Conservation (phyloP, 257 asterid genomes). For the Fraxinus americana region DNA sequence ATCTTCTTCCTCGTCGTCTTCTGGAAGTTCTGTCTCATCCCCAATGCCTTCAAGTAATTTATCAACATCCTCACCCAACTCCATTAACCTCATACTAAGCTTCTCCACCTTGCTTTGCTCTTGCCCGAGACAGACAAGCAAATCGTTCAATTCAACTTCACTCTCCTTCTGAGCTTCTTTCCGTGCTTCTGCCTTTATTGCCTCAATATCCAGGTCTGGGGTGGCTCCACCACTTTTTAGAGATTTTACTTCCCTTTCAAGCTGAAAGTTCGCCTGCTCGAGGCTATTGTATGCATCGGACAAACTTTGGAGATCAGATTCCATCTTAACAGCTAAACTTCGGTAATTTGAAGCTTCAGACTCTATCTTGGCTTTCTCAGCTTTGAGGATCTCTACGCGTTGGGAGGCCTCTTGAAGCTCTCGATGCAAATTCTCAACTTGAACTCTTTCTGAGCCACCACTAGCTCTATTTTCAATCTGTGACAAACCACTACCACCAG, state of each 20-base stretch:
- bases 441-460: slow-evolving; percentile 69
- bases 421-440: slow-evolving; percentile 63
- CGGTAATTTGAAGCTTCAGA: slow-evolving; percentile 57
- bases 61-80: slow-evolving; percentile 2
- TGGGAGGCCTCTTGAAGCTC: slow-evolving; percentile 72
- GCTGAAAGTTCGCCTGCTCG: slow-evolving; percentile 77
- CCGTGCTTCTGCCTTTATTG: slow-evolving; percentile 73
- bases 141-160: slow-evolving; percentile 79
- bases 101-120: slow-evolving; percentile 94
- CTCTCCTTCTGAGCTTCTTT: slow-evolving; percentile 92
- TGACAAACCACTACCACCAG: slow-evolving; percentile 59
- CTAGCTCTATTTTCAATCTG: slow-evolving; percentile 51
- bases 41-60: slow-evolving; percentile 3
- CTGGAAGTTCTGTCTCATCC: neutral
- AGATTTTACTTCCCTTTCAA: slow-evolving; percentile 69
- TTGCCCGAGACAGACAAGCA: slow-evolving; percentile 95
- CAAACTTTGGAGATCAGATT: slow-evolving; percentile 83
- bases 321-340: slow-evolving; percentile 58
- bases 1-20: slow-evolving; percentile 28
- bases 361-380: slow-evolving; percentile 66
- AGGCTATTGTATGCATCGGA: slow-evolving; percentile 94
- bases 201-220: slow-evolving; percentile 58
- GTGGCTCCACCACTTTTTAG: slow-evolving; percentile 55
- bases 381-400: slow-evolving; percentile 65
- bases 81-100: slow-evolving; percentile 58